phyloP scores from a whole-genome alignment of 2,329 filamentous ascomycete species.

The Stromatinia cepivora region DNA sequence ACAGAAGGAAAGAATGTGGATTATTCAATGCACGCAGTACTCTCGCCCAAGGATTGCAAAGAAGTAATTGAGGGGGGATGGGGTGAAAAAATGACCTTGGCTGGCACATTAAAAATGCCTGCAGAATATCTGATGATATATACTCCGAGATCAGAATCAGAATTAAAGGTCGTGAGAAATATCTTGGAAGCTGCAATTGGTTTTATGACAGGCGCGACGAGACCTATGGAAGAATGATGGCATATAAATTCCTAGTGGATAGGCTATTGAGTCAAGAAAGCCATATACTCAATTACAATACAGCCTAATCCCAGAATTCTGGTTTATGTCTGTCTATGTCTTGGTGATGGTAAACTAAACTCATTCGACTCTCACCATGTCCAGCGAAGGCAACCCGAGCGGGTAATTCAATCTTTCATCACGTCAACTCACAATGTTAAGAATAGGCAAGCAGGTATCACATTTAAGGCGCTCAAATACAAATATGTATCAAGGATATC shows the following conservation, averaged over 20 bases:
- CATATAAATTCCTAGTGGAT: background rate
- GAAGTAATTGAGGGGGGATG: conserved; percentile 34
- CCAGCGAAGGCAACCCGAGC: background rate
- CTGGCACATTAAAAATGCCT: conserved; percentile 32
- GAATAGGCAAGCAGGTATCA: background rate
- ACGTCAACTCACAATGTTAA: too few species aligned
- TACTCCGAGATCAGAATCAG: conserved; percentile 32
- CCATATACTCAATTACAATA: background rate
- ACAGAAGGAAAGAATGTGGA: conserved; percentile 29
- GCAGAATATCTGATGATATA: conserved; percentile 35
- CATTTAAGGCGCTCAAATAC: background rate
- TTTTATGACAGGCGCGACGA: conserved; percentile 33
- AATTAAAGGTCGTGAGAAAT: conserved; percentile 30
- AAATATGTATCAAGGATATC: background rate
- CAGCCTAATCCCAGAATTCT: too few species aligned
- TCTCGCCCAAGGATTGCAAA: conserved; percentile 35
- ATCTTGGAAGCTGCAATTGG: conserved; percentile 33
- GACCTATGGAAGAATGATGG: background rate
- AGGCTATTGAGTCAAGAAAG: background rate
- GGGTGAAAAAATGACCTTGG: conserved; percentile 35
- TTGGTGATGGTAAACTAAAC: too few species aligned
- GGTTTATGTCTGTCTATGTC: background rate
- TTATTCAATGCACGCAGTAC: conserved; percentile 33
- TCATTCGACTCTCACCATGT: too few species aligned
- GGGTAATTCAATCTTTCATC: background rate